Evolutionary conservation across 495 filamentous ascomycete genomes (phyloP).

Genomic region (Penicillium longicatenatum): DNA sequence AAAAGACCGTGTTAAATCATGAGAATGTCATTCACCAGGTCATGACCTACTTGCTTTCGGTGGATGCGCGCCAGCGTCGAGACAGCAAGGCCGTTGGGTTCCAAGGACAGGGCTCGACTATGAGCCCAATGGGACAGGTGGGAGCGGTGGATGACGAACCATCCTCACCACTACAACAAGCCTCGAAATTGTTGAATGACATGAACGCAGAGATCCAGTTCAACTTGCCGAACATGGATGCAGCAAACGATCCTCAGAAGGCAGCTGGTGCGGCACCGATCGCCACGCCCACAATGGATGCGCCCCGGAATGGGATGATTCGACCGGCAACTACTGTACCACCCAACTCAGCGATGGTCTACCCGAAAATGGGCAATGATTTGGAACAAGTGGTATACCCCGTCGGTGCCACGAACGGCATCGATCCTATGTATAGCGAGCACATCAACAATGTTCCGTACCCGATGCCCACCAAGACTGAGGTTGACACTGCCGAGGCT

Average conservation of each 20-base stretch:
- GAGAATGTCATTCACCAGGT: constrained; percentile 74
- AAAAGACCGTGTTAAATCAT: constrained; percentile 87
- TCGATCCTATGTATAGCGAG: constrained; percentile 92
- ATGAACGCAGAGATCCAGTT: constrained; percentile 78
- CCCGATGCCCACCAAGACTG: constrained; percentile 60
- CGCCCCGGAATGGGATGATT: constrained; percentile 38
- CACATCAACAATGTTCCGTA: constrained; percentile 95
- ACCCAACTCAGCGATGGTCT: constrained; percentile 53
- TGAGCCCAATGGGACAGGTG: constrained; percentile 44
- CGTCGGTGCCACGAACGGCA: constrained; percentile 83
- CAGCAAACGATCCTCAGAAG: constrained; percentile 73
- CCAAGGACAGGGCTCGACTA: constrained; percentile 38
- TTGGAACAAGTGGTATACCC: constrained; percentile 86
- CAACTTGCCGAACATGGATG: constrained; percentile 72
- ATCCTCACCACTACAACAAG: constrained; percentile 78
- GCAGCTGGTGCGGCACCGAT: constrained; percentile 36
- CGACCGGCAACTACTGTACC: constrained; percentile 51
- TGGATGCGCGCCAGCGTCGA: constrained; percentile 65
- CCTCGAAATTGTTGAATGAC: constrained; percentile 83
- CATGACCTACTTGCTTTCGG: constrained; percentile 67
- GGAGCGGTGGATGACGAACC: constrained; percentile 65
- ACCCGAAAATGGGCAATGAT: constrained; percentile 59
- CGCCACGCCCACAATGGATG: constrained; percentile 49
- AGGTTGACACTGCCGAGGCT: constrained; percentile 50
- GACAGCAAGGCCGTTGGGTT: constrained; percentile 60